These are phyloP conservation scores for Pythium folliculosum DNA, from an alignment of 352 stramenopile genomes.

Conservation along the genomic window DNA sequence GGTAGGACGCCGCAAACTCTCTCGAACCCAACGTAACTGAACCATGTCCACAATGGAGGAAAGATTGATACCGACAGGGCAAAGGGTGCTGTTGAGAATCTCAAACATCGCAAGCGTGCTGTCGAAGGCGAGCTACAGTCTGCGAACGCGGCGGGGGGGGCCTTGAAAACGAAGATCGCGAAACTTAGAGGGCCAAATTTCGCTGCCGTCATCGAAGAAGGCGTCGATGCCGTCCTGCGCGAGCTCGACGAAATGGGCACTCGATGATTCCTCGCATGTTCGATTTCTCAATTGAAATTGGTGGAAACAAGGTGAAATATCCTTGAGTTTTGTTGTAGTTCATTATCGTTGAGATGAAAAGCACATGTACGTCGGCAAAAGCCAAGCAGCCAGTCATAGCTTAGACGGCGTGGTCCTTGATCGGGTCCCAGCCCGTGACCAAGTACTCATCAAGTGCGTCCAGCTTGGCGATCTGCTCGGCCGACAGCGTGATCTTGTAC, in stretches of 20 bases:
- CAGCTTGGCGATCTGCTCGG: conserved; percentile 28
- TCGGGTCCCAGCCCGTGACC: conserved; percentile 34
- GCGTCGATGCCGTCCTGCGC: conserved; percentile 11
- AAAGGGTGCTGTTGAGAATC: not conserved
- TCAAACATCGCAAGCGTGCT: conserved; percentile 8
- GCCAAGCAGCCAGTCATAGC: too few species aligned
- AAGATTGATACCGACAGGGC: conserved; percentile 3
- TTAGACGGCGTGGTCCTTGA: conserved; percentile 28
- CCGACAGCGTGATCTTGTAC: conserved; percentile 22
- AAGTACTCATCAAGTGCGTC: conserved; percentile 29
- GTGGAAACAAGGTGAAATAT: not conserved
- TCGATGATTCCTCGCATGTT: not conserved
- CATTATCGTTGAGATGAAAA: too few species aligned
- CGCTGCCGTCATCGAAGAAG: conserved; percentile 3
- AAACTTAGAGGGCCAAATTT: conserved; percentile 9
- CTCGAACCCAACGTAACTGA: not conserved
- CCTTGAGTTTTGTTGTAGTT: too few species aligned
- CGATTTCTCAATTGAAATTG: not conserved
- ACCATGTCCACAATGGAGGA: not conserved
- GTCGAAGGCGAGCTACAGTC: conserved; percentile 6
- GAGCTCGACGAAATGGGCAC: conserved; percentile 18
- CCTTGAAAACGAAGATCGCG: conserved; percentile 3
- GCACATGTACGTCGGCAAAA: too few species aligned
- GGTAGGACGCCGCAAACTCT: too few species aligned
- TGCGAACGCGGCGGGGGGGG: not conserved